Evolutionary conservation across 1,139 yeast genomes (phyloP), one percentile per base, ranked within the genome.

Genomic region (Geotrichum histeridarum): DNA sequence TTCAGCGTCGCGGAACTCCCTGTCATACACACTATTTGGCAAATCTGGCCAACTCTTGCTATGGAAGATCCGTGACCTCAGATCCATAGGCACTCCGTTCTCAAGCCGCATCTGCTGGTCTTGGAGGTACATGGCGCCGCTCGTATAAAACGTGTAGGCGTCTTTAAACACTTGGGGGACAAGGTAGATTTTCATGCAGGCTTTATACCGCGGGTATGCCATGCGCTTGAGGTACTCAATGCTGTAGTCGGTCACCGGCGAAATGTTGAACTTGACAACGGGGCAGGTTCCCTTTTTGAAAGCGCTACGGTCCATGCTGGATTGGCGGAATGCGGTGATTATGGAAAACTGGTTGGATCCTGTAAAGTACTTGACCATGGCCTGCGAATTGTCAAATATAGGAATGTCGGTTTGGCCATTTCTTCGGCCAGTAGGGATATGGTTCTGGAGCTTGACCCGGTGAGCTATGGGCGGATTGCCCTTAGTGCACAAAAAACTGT

Each of bases 161-260:
- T 38, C 47, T 32, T 31, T n/a, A n/a, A 15, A 31, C 27, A 37
- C 41, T n/a, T 42, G 17, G 2, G 57, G 53, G 30, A 54, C 31
- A 22, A 51, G 27, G 43, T 51, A 54, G n/a, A 54, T 33, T 39
- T 54, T 54, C 57, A 54, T 54, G 27, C 51, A 49, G 9, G 57
- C 49, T 31, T 54, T 54, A 46, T 54, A 54, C 8, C 57, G 48
- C 3, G 57, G 57, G 38, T 51, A 51, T 1, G 57, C 57, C 57
- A 54, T 54, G 32, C 50, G 39, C 42, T 54, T 54, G 22, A 54
- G 54, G 38, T 43, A 54, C 38, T 48, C 53, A n/a, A 54, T 45
- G 9, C 54, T 42, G 36, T 36, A 54, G 48, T 54, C 57, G 35
- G 48, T 31, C 2, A 54, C 57, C 4, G 43, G 51, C n/a, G 48